phyloP scores from a whole-genome alignment of 176 grass and related monocot genomes.

The Aegilops longissima region DNA sequence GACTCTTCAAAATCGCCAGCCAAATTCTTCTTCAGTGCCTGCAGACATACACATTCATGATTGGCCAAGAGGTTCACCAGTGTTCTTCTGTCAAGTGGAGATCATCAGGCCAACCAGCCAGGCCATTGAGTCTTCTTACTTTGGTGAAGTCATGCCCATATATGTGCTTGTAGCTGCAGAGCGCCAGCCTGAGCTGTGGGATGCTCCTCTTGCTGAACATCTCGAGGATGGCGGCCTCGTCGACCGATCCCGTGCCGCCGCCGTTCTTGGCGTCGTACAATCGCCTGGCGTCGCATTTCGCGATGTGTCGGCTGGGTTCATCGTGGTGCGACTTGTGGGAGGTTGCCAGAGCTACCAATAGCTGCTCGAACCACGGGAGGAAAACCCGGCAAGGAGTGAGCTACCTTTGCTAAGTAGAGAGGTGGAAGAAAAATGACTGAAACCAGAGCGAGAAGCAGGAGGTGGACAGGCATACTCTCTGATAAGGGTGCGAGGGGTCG shows the following conservation, averaged over 20 bases:
- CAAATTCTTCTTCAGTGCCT: constrained; percentile 62
- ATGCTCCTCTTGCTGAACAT: constrained; percentile 98
- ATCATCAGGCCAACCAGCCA: neutral
- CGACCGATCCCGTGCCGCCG: constrained; percentile 37
- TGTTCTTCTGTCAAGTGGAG: neutral
- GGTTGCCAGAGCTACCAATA: constrained; percentile 75
- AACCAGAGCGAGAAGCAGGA: neutral
- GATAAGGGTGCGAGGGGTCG: constrained; percentile 64
- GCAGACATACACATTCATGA: constrained; percentile 11
- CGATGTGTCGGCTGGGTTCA: constrained; percentile 74
- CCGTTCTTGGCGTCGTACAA: constrained; percentile 61
- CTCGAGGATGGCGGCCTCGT: constrained; percentile 78
- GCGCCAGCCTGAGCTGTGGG: constrained; percentile 81
- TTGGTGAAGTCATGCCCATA: constrained; percentile 89
- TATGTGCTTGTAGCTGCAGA: constrained; percentile 91
- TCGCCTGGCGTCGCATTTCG: constrained; percentile 88
- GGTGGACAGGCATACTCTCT: constrained; percentile 45
- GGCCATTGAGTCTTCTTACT: constrained; percentile 22
- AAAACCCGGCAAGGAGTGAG: neutral
- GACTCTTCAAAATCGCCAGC: constrained; percentile 68
- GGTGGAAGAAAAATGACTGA: neutral
- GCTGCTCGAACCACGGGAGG: constrained; percentile 33
- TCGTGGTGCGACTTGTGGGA: constrained; percentile 80
- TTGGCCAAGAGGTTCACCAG: neutral
- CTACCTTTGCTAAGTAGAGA: neutral